A percentile compares a stretch with the other conserved stretches of the same genome.
These are phyloP conservation scores for Hyaloraphidium curvatum DNA, from an alignment of 192 early-diverging fungal species.

Conservation along the genomic window DNA sequence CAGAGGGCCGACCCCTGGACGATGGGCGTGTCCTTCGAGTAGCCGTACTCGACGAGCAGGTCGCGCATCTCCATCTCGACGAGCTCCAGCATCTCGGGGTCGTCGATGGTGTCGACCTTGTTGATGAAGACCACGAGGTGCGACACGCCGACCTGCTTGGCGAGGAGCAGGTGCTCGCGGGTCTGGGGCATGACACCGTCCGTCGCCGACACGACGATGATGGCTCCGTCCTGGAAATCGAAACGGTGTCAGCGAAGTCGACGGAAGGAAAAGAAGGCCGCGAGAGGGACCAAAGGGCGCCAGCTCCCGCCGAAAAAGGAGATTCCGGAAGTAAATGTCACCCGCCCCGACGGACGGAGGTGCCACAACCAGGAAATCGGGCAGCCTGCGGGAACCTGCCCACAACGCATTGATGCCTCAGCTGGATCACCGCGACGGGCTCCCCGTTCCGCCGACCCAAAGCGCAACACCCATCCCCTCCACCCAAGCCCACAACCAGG, in stretches of 20 bases:
- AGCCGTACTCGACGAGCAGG: constrained; percentile 52
- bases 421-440: too few relatives aligned
- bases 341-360: too few relatives aligned
- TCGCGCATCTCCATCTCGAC: constrained; percentile 15
- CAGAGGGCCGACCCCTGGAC: constrained; percentile 85
- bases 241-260: too few relatives aligned
- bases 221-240: constrained; percentile 71
- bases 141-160: constrained; percentile 84
- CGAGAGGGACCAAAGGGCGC: too few relatives aligned
- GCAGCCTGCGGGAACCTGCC: too few relatives aligned
- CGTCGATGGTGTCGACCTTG: constrained; percentile 94
- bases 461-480: not conserved
- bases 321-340: too few relatives aligned
- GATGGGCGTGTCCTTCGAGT: constrained; percentile 82
- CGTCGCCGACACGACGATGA: constrained; percentile 93
- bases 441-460: not conserved
- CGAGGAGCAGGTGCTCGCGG: constrained; percentile 90
- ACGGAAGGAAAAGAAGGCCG: too few relatives aligned
- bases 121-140: constrained; percentile 93
- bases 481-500: not conserved
- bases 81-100: constrained; percentile 92
- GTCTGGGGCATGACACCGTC: constrained; percentile 99
- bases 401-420: too few relatives aligned
- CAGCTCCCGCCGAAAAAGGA: too few relatives aligned
- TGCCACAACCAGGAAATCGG: too few relatives aligned